A percentile compares a stretch with the other conserved stretches of the same genome.
Conservation (phyloP, 2,329 filamentous ascomycete genomes). For the Stachybotrys chartarum region DNA sequence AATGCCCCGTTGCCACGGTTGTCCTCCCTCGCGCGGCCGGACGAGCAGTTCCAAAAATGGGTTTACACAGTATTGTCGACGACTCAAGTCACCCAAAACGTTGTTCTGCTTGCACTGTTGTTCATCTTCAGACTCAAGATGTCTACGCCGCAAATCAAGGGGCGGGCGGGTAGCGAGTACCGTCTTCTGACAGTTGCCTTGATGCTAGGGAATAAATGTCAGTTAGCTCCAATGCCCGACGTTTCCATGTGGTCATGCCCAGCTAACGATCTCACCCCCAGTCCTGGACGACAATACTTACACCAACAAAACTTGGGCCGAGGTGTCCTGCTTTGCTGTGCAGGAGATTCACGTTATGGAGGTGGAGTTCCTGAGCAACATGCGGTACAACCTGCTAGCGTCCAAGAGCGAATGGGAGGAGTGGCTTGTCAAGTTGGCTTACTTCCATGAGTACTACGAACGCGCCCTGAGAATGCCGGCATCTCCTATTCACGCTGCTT, state of each 20-base stretch:
- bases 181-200: conserved; percentile 86
- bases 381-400: conserved; percentile 87
- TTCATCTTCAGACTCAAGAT: conserved; percentile 93
- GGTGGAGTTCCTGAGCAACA: conserved; percentile 98
- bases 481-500: conserved; percentile 33
- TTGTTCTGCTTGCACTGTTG: conserved; percentile 79
- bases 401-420: conserved; percentile 79
- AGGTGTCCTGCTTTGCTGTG: conserved; percentile 90
- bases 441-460: conserved; percentile 79
- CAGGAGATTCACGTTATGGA: conserved; percentile 98
- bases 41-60: conserved; percentile 84
- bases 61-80: conserved; percentile 84
- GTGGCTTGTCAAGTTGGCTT: conserved; percentile 78
- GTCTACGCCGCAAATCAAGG: conserved; percentile 81
- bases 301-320: conserved; percentile 99
- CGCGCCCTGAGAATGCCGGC: conserved; percentile 46
- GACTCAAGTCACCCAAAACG: conserved; percentile 93
- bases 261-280: conserved; percentile 21
- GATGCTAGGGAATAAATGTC: conserved; percentile 97
- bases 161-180: conserved; percentile 89
- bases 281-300: conserved; percentile 98
- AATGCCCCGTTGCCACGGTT: conserved; percentile 43
- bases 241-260: conserved; percentile 12
- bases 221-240: neutral
- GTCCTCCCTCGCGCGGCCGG: conserved; percentile 65